Conservation (phyloP, 139 green algal species). For the Micromonas commoda region DNA sequence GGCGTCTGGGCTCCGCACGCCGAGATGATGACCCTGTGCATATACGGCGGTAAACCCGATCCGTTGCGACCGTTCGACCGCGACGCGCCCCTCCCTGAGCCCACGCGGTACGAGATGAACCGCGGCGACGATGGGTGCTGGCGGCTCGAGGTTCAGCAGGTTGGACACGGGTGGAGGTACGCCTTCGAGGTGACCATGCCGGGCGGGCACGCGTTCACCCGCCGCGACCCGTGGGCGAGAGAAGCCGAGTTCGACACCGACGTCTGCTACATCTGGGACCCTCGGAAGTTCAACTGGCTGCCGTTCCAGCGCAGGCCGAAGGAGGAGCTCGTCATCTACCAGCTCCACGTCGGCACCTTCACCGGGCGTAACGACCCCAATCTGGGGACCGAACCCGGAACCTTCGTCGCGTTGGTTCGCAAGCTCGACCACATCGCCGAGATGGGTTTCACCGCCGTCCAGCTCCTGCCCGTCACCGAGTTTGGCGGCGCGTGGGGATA, state of each 20-base stretch:
- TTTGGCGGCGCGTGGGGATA: slow-evolving; percentile 50
- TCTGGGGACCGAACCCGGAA: slow-evolving; percentile 16
- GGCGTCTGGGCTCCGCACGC: neutral
- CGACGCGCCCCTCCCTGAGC: no score
- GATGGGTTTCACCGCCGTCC: slow-evolving; percentile 40
- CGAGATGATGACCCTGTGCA: neutral
- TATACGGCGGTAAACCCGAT: no score
- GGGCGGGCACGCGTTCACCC: neutral
- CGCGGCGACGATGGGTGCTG: neutral
- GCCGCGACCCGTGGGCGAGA: neutral
- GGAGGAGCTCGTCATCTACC: slow-evolving; percentile 51
- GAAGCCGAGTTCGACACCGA: neutral
- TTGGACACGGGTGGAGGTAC: neutral
- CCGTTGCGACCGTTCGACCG: no score
- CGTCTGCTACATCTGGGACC: neutral
- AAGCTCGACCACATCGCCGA: slow-evolving; percentile 39
- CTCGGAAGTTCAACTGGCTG: neutral
- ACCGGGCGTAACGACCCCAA: slow-evolving; percentile 37
- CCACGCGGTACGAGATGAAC: neutral
- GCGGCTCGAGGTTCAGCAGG: neutral
- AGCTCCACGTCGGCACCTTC: slow-evolving; percentile 63
- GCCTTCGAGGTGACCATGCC: neutral
- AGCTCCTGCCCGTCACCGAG: slow-evolving; percentile 59
- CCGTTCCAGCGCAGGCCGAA: neutral
- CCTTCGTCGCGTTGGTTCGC: slow-evolving; percentile 6